phyloP scores from a whole-genome alignment of 176 grass and related monocot species.

The Musa schizocarpa region DNA sequence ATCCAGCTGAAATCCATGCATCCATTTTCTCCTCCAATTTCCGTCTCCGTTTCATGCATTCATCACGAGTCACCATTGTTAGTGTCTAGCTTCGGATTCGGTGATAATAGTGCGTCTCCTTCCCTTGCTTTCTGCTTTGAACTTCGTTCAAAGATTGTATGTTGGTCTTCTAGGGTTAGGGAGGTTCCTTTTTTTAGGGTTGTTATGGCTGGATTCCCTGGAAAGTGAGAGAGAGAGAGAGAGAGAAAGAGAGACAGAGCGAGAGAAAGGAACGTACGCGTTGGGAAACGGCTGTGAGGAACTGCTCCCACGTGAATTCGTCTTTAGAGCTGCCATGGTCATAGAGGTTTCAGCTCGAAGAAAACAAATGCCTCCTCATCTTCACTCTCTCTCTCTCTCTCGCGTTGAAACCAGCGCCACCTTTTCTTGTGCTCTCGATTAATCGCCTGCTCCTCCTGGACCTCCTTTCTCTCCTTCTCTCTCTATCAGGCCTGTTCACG shows the following conservation, averaged over 20 bases:
- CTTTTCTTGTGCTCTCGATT: neutral
- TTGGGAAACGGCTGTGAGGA: neutral
- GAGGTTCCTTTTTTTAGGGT: constrained; percentile 22
- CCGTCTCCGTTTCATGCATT: neutral
- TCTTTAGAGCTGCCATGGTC: neutral
- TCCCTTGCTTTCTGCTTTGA: neutral
- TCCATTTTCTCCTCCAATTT: neutral
- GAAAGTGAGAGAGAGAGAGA: constrained; percentile 6
- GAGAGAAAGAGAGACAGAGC: neutral
- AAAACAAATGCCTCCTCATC: neutral
- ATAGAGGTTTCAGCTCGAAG: neutral
- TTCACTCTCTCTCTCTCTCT: neutral
- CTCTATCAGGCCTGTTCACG: constrained; percentile 16
- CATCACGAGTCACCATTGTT: neutral
- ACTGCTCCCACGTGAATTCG: constrained; percentile 22
- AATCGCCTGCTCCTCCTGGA: too few species aligned
- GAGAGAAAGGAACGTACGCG: neutral
- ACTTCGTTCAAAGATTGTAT: neutral
- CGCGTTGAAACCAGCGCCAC: neutral
- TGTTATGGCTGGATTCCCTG: constrained; percentile 33
- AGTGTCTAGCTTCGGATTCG: neutral
- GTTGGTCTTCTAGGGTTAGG: constrained; percentile 51
- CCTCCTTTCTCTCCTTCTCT: neutral
- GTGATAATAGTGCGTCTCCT: neutral
- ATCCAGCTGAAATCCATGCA: neutral